Evolutionary conservation across 345 rosid genomes (phyloP), one percentile per base, ranked within the genome.

Genomic region (Adansonia digitata): DNA sequence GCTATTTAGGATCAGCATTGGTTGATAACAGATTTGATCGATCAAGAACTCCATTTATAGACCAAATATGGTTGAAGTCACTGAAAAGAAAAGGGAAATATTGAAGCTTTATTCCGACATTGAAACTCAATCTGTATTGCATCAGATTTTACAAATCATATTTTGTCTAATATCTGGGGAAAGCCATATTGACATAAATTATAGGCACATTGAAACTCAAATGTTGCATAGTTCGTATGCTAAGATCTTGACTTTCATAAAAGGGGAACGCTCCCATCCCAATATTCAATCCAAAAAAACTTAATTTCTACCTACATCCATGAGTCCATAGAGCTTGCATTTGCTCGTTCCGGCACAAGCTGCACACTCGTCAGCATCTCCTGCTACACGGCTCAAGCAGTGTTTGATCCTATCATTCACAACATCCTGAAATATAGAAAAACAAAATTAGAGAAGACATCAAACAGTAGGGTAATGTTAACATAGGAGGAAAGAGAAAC

Each of bases 341-440:
- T 86, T 94, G 77, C 82, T 74, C 77, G 98, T 92, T 74, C 97
- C 97, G 42, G 85, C 87, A 83, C 98, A 94, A 60, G 77, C 97
- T 64, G 66, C 69, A 82, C 97, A 91, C 73, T 90, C 97, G 51
- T 86, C 92, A 37, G 84, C 90, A 71, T 86, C 91, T 75, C 97
- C 97, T 22, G 80, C 92, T 52, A 86, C 89, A 79, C 85, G 97
- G 82, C 87, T 83, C 75, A 92, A 78, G 73, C 97, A 94, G 79
- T 87, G 88, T 71, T 83, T 84, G 67, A 94, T 90, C 84, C 97
- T 87, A 82, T 92, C 97, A 67, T 89, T 87, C 56, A 94, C 80
- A 37, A 92, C 91, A 27, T 92, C 92, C 98, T 92, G 86, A 82
- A 74, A 31, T 6, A 35, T 7, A 11, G 24, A 66, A 42, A 39